Evolutionary conservation across 169 alveolate species (phyloP).

Genomic region (Plasmodium vivax): DNA sequence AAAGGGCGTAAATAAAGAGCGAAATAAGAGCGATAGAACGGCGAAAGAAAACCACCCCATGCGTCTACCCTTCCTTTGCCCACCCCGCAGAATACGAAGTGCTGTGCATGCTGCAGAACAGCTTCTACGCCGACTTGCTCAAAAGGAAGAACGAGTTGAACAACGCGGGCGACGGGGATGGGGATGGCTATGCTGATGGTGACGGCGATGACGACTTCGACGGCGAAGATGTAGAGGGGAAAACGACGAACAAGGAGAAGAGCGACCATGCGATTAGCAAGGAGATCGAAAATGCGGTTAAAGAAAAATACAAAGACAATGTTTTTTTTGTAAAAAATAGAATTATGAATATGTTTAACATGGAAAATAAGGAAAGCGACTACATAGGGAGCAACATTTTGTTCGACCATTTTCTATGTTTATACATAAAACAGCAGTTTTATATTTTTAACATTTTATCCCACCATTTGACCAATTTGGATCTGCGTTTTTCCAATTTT

Average conservation of each 20-base stretch:
- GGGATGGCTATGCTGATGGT: background rate
- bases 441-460: slow-evolving; percentile 53
- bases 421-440: slow-evolving; percentile 67
- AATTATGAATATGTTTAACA: slow-evolving; percentile 51
- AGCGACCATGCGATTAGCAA: background rate
- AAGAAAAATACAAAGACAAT: slow-evolving; percentile 39
- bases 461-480: slow-evolving; percentile 56
- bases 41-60: background rate
- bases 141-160: slow-evolving; percentile 4
- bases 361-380: slow-evolving; percentile 34
- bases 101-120: slow-evolving; percentile 47
- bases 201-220: background rate
- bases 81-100: slow-evolving; percentile 38
- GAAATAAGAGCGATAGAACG: background rate
- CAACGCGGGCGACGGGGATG: background rate
- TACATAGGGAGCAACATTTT: slow-evolving; percentile 20
- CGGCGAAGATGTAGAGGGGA: background rate
- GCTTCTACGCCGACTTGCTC: slow-evolving; percentile 11
- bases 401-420: slow-evolving; percentile 51
- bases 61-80: background rate
- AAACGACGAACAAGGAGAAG: background rate
- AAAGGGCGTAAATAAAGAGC: background rate
- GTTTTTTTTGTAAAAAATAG: slow-evolving; percentile 36
- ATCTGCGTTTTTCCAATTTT: slow-evolving; percentile 60
- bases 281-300: background rate